A percentile compares a stretch with the other conserved stretches of the same genome.
Conservation (phyloP, 345 rosid genomes). For the Murraya paniculata region DNA sequence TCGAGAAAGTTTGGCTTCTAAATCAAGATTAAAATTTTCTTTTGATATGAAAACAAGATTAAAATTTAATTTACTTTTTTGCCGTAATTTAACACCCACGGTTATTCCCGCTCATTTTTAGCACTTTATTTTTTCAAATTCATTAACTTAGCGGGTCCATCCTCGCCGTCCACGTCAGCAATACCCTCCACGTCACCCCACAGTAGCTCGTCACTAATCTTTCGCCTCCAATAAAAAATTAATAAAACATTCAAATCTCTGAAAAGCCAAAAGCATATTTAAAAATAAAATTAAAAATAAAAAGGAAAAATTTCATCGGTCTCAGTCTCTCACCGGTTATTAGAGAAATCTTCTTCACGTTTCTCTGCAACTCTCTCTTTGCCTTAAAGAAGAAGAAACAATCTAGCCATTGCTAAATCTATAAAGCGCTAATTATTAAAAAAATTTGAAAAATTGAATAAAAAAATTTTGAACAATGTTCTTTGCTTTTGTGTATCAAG, state of each 20-base stretch:
- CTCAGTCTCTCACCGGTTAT: slow-evolving; percentile 21
- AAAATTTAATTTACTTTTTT: too few species aligned
- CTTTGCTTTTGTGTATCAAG: slow-evolving; percentile 46
- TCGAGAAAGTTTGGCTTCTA: background rate
- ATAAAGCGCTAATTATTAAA: background rate
- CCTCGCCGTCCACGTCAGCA: slow-evolving; percentile 32
- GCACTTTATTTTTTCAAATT: slow-evolving; percentile 32
- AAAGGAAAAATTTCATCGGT: slow-evolving; percentile 22
- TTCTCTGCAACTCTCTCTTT: slow-evolving; percentile 45
- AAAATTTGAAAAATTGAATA: background rate
- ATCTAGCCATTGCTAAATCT: slow-evolving; percentile 22
- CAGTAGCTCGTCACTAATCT: background rate
- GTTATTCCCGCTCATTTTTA: slow-evolving; percentile 59
- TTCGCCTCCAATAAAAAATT: background rate
- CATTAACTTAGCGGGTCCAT: slow-evolving; percentile 27
- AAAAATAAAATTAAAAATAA: background rate
- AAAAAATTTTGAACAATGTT: slow-evolving; percentile 26
- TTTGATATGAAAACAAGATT: too few species aligned
- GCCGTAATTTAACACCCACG: slow-evolving; percentile 9
- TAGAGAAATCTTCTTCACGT: slow-evolving; percentile 10
- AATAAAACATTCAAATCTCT: background rate
- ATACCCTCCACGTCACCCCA: slow-evolving; percentile 22
- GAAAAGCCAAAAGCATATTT: background rate
- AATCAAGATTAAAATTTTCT: too few species aligned
- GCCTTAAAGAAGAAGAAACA: slow-evolving; percentile 75